phyloP scores from a whole-genome alignment of 2,329 filamentous ascomycete genomes.

The Colletotrichum filicis region DNA sequence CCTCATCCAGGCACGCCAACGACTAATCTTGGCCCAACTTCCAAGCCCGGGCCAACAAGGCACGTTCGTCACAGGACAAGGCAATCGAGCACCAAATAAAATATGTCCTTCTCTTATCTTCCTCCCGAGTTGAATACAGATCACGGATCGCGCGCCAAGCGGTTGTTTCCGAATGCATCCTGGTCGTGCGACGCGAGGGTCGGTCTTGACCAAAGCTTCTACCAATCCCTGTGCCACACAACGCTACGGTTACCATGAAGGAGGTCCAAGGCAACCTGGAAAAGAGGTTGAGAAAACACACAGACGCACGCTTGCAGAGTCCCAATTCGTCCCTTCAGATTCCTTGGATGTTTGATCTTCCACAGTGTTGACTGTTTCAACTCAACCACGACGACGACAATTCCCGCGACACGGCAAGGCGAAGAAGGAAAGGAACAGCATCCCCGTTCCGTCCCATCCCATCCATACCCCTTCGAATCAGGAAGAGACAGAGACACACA shows the following conservation, averaged over 20 bases:
- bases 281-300: background rate
- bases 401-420: background rate
- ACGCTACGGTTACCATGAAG: slow-evolving; percentile 2
- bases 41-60: background rate
- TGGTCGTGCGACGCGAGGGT: slow-evolving; percentile 32
- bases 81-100: background rate
- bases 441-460: background rate
- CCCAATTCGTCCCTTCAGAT: slow-evolving; percentile 6
- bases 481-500: background rate
- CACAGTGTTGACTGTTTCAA: slow-evolving; percentile 25
- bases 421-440: background rate
- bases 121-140: background rate
- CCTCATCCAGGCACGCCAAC: background rate
- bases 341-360: slow-evolving; percentile 33
- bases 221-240: slow-evolving; percentile 17
- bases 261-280: background rate
- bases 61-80: no score
- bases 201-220: slow-evolving; percentile 34
- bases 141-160: slow-evolving; percentile 34
- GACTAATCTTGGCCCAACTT: slow-evolving; percentile 2
- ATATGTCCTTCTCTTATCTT: background rate
- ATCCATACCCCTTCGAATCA: background rate
- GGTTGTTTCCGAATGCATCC: slow-evolving; percentile 33
- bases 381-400: slow-evolving; percentile 18
- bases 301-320: background rate